Evolutionary conservation across 2,329 filamentous ascomycete species (phyloP).

Genomic region (Monilinia fructigena): DNA sequence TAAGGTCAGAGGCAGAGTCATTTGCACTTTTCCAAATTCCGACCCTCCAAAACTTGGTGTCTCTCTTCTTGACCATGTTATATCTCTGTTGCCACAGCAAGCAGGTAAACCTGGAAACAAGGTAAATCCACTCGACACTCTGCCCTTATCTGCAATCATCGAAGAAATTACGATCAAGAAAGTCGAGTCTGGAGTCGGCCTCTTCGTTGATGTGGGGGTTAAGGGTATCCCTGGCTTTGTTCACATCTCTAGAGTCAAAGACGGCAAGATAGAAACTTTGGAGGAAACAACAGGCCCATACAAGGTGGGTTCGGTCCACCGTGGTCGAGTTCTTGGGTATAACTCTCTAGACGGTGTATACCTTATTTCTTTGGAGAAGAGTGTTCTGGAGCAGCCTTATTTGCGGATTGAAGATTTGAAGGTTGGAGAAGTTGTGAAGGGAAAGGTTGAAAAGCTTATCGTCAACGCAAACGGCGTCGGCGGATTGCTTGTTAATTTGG

Average conservation of each 20-base stretch:
- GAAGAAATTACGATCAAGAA: conserved; percentile 76
- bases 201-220: conserved; percentile 73
- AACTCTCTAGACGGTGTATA: conserved; percentile 84
- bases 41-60: conserved; percentile 83
- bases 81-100: conserved; percentile 53
- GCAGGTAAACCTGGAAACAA: conserved; percentile 47
- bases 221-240: conserved; percentile 78
- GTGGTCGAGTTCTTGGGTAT: conserved; percentile 80
- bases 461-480: conserved; percentile 74
- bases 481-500: conserved; percentile 78
- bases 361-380: conserved; percentile 79
- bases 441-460: conserved; percentile 80
- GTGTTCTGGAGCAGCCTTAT: conserved; percentile 81
- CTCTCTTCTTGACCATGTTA: conserved; percentile 81
- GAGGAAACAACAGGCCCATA: conserved; percentile 75
- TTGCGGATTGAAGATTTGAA: conserved; percentile 88
- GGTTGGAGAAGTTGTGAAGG: conserved; percentile 76
- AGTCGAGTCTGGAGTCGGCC: conserved; percentile 75
- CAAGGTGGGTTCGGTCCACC: conserved; percentile 74
- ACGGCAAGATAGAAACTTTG: conserved; percentile 82
- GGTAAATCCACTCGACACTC: conserved; percentile 53
- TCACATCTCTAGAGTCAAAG: conserved; percentile 89
- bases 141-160: conserved; percentile 73
- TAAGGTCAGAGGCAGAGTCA: conserved; percentile 81
- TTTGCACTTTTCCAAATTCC: conserved; percentile 79